phyloP scores from a whole-genome alignment of 352 stramenopile genomes.

The Achlya hypogyna region DNA sequence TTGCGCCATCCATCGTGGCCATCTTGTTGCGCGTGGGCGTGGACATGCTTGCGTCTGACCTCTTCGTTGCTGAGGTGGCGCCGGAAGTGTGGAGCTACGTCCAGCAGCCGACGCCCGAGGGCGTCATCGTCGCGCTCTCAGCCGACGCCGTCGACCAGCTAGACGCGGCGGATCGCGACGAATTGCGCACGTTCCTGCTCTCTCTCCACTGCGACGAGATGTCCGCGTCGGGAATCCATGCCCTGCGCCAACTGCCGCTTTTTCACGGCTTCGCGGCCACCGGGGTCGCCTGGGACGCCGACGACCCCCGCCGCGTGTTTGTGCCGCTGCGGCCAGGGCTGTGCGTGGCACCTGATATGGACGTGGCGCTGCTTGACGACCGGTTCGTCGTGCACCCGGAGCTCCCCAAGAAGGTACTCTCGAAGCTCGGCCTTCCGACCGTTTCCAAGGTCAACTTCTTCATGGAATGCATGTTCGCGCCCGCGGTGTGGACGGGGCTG shows the following conservation, averaged over 20 bases:
- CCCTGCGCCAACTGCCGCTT: background rate
- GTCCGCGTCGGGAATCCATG: background rate
- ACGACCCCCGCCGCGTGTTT: background rate
- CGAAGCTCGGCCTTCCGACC: background rate
- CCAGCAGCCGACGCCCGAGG: constrained; percentile 50
- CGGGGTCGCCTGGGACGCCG: background rate
- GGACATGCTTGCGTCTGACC: constrained; percentile 40
- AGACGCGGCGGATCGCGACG: background rate
- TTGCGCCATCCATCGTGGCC: constrained; percentile 32
- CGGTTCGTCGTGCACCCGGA: constrained; percentile 6
- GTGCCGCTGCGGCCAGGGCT: background rate
- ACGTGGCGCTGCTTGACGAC: background rate
- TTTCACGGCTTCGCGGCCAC: background rate
- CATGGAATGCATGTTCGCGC: background rate
- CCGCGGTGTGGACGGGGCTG: background rate
- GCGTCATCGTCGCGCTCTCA: constrained; percentile 40
- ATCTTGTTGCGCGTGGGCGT: constrained; percentile 38
- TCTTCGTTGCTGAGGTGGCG: constrained; percentile 44
- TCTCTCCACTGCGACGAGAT: constrained; percentile 11
- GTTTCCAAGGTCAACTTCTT: constrained; percentile 5
- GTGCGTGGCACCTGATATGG: constrained; percentile 5
- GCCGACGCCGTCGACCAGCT: background rate
- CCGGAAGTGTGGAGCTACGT: constrained; percentile 62
- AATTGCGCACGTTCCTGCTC: background rate
- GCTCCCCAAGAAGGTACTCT: background rate